These are phyloP conservation scores for Toxicodendron radicans DNA, from an alignment of 345 rosid species.

Conservation along the genomic window DNA sequence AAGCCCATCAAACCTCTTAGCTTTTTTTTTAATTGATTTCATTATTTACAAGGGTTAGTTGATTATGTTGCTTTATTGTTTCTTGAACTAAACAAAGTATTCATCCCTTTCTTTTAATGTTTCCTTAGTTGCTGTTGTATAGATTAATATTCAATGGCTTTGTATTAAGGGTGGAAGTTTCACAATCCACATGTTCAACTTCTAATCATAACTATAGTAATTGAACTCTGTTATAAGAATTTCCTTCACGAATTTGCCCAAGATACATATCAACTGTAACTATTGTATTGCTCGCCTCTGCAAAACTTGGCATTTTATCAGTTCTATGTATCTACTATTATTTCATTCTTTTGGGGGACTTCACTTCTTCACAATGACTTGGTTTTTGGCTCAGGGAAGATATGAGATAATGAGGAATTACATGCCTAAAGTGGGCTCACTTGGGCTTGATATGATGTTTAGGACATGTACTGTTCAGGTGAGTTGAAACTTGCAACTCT, in stretches of 20 bases:
- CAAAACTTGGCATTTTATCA: not conserved
- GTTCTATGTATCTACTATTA: not conserved
- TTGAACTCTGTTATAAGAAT: not conserved
- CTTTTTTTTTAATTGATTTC: not conserved
- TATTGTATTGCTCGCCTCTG: not conserved
- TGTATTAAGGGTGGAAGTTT: not conserved
- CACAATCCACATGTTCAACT: not conserved
- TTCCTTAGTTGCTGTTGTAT: not conserved
- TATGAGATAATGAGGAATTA: slow-evolving; percentile 95
- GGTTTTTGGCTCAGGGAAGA: slow-evolving; percentile 74
- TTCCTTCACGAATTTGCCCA: not conserved
- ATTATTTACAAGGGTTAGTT: not conserved
- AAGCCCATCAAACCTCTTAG: not conserved
- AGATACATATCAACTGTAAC: not conserved
- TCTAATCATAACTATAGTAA: not conserved
- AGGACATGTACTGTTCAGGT: slow-evolving; percentile 99
- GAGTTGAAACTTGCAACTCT: slow-evolving; percentile 28
- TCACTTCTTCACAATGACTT: slow-evolving; percentile 27
- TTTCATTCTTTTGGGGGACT: slow-evolving; percentile 7
- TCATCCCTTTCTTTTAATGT: not conserved
- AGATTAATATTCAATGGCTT: not conserved
- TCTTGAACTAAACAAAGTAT: not conserved
- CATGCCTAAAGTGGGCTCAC: slow-evolving; percentile 97
- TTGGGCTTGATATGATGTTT: slow-evolving; percentile 98
- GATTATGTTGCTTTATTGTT: not conserved